These are phyloP conservation scores for Eucalyptus pumila DNA, from an alignment of 345 rosid species.

Conservation along the genomic window DNA sequence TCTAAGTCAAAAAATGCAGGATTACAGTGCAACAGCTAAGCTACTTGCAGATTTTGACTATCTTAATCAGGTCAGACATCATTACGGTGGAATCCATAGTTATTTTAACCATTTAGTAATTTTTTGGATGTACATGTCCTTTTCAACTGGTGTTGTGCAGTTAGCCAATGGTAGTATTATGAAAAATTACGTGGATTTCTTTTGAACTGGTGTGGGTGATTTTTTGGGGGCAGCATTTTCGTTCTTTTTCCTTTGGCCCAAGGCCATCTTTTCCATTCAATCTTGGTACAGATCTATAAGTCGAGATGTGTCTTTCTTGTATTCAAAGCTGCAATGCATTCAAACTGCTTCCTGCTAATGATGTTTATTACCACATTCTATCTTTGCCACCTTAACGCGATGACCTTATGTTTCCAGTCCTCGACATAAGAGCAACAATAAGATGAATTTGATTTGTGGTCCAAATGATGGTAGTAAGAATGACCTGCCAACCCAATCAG, in stretches of 20 bases:
- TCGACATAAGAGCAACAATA: background rate
- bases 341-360: background rate
- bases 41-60: slow-evolving; percentile 68
- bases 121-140: background rate
- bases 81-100: background rate
- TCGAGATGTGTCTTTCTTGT: background rate
- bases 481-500: background rate
- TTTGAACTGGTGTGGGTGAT: background rate
- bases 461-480: background rate
- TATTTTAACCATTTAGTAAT: background rate
- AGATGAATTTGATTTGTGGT: background rate
- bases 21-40: slow-evolving; percentile 39
- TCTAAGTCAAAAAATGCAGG: slow-evolving; percentile 29
- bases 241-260: background rate
- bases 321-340: background rate
- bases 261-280: background rate
- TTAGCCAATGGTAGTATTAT: background rate
- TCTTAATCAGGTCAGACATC: slow-evolving; percentile 57
- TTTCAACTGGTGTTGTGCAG: background rate
- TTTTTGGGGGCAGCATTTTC: background rate
- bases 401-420: background rate
- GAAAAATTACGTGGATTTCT: background rate
- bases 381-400: background rate
- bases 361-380: background rate
- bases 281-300: background rate